Percentiles rank a stretch among this genome's conserved stretches.
Evolutionary conservation across 2,329 filamentous ascomycete species (phyloP).

Genomic region (Apiospora rasikravindrae): DNA sequence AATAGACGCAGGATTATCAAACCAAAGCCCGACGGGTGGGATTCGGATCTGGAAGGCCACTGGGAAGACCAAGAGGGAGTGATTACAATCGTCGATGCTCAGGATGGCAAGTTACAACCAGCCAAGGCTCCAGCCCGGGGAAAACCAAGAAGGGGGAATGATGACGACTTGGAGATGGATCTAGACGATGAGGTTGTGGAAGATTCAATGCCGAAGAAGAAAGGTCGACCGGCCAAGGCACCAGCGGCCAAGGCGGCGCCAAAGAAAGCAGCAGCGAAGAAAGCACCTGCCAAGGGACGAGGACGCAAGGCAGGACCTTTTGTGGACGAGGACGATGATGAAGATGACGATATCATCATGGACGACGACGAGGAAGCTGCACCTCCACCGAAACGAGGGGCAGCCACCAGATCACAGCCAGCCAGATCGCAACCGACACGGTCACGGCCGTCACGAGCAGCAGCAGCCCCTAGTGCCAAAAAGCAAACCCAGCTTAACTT

Average conservation of each 20-base stretch:
- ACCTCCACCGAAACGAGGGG: constrained; percentile 43
- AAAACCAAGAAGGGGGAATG: constrained; percentile 32
- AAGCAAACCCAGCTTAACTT: constrained; percentile 58
- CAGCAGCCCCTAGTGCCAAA: constrained; percentile 35
- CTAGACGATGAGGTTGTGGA: constrained; percentile 34
- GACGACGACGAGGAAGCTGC: constrained; percentile 53
- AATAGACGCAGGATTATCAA: constrained; percentile 64
- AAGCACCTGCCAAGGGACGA: constrained; percentile 43
- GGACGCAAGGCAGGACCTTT: constrained; percentile 48
- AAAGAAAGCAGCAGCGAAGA: constrained; percentile 50
- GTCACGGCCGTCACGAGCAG: constrained; percentile 13
- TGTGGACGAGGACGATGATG: constrained; percentile 44
- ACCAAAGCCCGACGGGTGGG: constrained; percentile 81
- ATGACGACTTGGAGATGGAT: constrained; percentile 20
- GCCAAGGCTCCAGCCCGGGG: constrained; percentile 41
- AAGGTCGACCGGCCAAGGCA: constrained; percentile 51
- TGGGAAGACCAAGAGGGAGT: constrained; percentile 84
- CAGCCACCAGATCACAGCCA: constrained; percentile 34
- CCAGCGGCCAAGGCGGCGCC: constrained; percentile 44
- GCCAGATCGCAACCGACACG: constrained; percentile 42
- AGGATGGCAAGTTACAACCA: constrained; percentile 40
- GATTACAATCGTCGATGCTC: constrained; percentile 53
- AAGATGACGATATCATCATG: constrained; percentile 57
- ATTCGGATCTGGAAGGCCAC: constrained; percentile 84
- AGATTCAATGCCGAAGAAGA: constrained; percentile 45